Percentiles rank a stretch among this genome's conserved stretches.
These are phyloP conservation scores for Tillandsia fasciculata DNA, from an alignment of 176 grass and related monocot genomes.

Conservation along the genomic window DNA sequence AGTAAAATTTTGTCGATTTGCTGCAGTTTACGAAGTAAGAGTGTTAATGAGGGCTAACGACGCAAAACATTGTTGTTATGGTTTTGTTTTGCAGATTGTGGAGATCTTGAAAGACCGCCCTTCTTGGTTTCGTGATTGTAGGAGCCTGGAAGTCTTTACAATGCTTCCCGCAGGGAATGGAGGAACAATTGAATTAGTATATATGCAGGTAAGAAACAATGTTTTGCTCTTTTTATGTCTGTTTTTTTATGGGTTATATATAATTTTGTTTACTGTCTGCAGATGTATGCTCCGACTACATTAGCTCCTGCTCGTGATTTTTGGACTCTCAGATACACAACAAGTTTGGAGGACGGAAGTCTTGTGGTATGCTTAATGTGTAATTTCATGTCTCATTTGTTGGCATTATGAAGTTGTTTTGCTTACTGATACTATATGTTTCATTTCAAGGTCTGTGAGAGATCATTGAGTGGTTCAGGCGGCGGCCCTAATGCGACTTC, in stretches of 20 bases:
- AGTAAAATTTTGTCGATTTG: not conserved
- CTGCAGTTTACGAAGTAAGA: too few species aligned
- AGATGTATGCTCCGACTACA: slow-evolving; percentile 98
- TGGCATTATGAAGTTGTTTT: slow-evolving; percentile 1
- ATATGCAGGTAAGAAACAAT: slow-evolving; percentile 70
- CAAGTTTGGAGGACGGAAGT: slow-evolving; percentile 78
- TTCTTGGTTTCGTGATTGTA: slow-evolving; percentile 92
- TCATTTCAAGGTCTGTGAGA: slow-evolving; percentile 72
- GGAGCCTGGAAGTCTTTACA: slow-evolving; percentile 85
- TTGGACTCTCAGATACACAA: slow-evolving; percentile 93
- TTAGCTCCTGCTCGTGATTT: slow-evolving; percentile 90
- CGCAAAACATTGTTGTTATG: not conserved
- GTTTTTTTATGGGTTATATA: slow-evolving; percentile 5
- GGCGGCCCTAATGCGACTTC: slow-evolving; percentile 48
- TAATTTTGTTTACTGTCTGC: slow-evolving; percentile 1
- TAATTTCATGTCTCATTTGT: slow-evolving; percentile 1
- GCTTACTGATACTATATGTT: slow-evolving; percentile 17
- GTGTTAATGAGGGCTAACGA: too few species aligned
- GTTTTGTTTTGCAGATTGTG: slow-evolving; percentile 42
- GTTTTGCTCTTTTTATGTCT: slow-evolving; percentile 3
- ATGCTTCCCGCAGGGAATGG: slow-evolving; percentile 90
- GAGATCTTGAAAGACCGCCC: slow-evolving; percentile 90
- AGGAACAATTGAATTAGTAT: slow-evolving; percentile 75
- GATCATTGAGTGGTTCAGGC: slow-evolving; percentile 86
- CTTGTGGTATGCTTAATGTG: slow-evolving; percentile 50